Conservation (phyloP, 495 filamentous ascomycete species). For the Clavariopsis aquatica region DNA sequence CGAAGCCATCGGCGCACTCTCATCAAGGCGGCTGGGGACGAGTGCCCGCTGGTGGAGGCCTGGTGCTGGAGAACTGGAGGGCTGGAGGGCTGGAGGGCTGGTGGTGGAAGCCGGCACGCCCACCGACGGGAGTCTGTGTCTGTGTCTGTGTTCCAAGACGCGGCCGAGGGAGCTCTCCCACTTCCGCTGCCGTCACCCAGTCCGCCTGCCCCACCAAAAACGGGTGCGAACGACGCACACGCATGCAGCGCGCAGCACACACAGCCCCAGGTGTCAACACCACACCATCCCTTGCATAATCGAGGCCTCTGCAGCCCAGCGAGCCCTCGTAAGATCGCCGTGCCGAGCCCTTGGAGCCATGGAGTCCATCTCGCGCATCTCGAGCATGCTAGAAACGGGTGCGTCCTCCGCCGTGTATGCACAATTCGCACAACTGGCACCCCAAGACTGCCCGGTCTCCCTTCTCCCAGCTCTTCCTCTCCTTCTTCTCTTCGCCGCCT, state of each 20-base stretch:
- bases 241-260: conserved; percentile 7
- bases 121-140: background rate
- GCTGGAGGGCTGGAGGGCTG: background rate
- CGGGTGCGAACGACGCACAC: background rate
- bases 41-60: background rate
- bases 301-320: conserved; percentile 2
- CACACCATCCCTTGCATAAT: conserved; percentile 12
- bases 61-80: no score
- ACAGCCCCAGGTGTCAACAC: conserved; percentile 5
- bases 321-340: background rate
- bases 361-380: conserved; percentile 97
- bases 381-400: conserved; percentile 91
- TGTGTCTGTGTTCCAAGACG: background rate
- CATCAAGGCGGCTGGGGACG: background rate
- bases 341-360: conserved; percentile 49
- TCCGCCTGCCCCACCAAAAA: background rate
- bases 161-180: background rate
- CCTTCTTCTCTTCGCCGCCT: background rate
- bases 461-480: background rate
- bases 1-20: conserved; percentile 7
- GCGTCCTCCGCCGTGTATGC: conserved; percentile 36
- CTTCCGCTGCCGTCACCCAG: background rate
- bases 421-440: conserved; percentile 9
- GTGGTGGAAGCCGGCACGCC: background rate
- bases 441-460: background rate